Conservation (phyloP, 345 rosid species). For the Populus deltoides region DNA sequence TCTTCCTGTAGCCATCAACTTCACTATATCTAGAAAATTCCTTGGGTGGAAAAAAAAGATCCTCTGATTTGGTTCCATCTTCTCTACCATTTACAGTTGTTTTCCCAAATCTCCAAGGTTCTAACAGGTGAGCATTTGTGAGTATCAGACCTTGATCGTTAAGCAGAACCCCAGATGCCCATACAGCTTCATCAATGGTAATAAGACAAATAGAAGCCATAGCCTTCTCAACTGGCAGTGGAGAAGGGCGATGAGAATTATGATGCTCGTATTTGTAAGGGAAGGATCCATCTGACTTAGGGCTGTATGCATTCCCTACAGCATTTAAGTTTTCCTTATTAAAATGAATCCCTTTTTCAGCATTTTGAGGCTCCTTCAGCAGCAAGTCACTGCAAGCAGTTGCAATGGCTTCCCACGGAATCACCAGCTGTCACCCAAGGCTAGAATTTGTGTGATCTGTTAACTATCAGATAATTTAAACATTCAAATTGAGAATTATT, state of each 20-base stretch:
- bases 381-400: conserved; percentile 77
- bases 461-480: conserved; percentile 36
- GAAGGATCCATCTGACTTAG: conserved; percentile 22
- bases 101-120: conserved; percentile 94
- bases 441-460: conserved; percentile 68
- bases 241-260: conserved; percentile 19
- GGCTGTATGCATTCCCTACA: conserved; percentile 39
- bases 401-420: conserved; percentile 97
- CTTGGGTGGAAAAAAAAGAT: conserved; percentile 20
- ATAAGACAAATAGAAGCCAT: conserved; percentile 78
- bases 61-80: conserved; percentile 16
- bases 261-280: conserved; percentile 18
- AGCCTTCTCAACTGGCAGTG: conserved; percentile 51
- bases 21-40: conserved; percentile 27
- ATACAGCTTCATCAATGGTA: conserved; percentile 62
- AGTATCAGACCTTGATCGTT: conserved; percentile 76
- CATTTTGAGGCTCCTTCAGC: conserved; percentile 57
- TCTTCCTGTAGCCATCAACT: conserved; percentile 29
- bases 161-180: conserved; percentile 93
- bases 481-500: conserved; percentile 16
- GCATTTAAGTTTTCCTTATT: conserved; percentile 44
- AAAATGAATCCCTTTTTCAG: conserved; percentile 41
- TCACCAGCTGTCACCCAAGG: conserved; percentile 96
- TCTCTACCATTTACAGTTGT: conserved; percentile 44
- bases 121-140: conserved; percentile 92